Evolutionary conservation across 2,329 filamentous ascomycete genomes (phyloP).

Genomic region (Fusarium sp.): DNA sequence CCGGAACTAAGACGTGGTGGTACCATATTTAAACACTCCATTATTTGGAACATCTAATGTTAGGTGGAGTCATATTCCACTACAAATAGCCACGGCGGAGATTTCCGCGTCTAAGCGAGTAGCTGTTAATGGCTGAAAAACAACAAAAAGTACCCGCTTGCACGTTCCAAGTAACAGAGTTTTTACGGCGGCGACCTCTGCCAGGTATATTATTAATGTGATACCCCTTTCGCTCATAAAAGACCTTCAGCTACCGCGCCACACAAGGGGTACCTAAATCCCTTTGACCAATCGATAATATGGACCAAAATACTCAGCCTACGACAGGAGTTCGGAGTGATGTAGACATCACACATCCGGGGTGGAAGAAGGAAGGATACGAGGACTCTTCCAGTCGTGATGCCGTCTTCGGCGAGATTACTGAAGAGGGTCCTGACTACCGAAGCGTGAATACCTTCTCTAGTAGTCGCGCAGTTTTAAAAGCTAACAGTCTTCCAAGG

Average conservation of each 20-base stretch:
- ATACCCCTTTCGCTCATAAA: no score
- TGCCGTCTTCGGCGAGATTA: slow-evolving; percentile 50
- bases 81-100: neutral
- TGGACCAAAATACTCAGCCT: neutral
- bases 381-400: slow-evolving; percentile 34
- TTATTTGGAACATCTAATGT: neutral
- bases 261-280: neutral
- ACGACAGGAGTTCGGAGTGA: neutral
- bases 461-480: neutral
- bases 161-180: neutral
- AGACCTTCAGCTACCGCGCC: no score
- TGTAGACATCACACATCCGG: neutral
- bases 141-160: neutral
- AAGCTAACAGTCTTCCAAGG: slow-evolving; percentile 43
- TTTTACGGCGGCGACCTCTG: neutral
- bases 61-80: neutral
- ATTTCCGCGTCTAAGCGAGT: neutral
- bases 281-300: neutral
- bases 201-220: no score
- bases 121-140: neutral
- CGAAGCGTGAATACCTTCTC: slow-evolving; percentile 41
- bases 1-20: neutral
- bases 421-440: slow-evolving; percentile 49
- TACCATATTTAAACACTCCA: neutral
- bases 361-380: neutral